Evolutionary conservation across 192 early-diverging fungal species (phyloP).

Genomic region (Umbelopsis sp.): DNA sequence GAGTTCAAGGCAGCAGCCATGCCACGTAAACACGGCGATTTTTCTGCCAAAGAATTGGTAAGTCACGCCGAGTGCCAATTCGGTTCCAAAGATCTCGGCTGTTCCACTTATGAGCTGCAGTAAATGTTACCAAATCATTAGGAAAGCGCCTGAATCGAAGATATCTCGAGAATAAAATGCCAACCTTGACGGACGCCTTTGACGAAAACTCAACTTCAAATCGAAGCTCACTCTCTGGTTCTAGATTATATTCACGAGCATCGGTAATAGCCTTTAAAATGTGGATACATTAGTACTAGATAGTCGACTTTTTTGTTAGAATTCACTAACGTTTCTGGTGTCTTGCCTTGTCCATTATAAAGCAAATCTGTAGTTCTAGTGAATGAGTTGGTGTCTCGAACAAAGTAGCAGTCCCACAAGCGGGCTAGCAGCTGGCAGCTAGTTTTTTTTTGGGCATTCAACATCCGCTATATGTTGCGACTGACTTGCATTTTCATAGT

Average conservation of each 20-base stretch:
- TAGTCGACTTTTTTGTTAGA: neutral
- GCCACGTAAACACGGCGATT: constrained; percentile 90
- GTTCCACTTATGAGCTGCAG: constrained; percentile 69
- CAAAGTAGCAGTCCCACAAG: too few species aligned
- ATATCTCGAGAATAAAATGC: neutral
- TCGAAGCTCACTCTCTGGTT: constrained; percentile 85
- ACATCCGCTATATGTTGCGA: too few species aligned
- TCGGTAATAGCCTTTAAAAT: neutral
- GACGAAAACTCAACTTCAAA: constrained; percentile 83
- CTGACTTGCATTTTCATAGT: too few species aligned
- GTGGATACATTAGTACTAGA: neutral
- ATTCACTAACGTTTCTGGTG: neutral
- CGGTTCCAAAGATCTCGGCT: constrained; percentile 95
- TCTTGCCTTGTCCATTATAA: neutral
- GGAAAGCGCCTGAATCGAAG: neutral
- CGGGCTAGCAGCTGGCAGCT: too few species aligned
- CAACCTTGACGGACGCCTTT: constrained; percentile 72
- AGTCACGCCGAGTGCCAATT: constrained; percentile 76
- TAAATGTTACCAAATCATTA: neutral
- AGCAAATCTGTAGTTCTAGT: too few species aligned
- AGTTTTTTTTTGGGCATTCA: neutral
- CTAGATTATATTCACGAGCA: constrained; percentile 65
- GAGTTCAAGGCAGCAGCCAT: constrained; percentile 77
- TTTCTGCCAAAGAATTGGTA: constrained; percentile 87
- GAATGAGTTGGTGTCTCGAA: too few species aligned